Evolutionary conservation across 176 grass and related monocot genomes (phyloP), one percentile per base, ranked within the genome.

Genomic region (Bothriochloa decipiens): DNA sequence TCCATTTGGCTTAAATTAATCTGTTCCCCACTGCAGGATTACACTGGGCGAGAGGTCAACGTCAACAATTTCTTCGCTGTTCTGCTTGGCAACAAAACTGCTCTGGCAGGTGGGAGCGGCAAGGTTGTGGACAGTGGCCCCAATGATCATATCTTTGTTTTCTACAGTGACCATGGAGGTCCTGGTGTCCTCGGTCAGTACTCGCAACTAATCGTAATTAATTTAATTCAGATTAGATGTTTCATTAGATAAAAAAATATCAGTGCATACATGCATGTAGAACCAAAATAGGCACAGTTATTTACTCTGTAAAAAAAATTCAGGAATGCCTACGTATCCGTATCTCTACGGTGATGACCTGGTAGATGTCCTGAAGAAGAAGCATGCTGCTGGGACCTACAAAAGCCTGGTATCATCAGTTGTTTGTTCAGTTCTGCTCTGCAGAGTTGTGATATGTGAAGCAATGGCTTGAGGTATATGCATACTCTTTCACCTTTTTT

Each of bases 271-370:
- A 66, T 86, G 70, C 16, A 72, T 81, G 58, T 70, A 10, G 22
- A 83, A 79, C 26, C 78, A 75, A 82, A 43, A 33, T 74, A 36
- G 7, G 9, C 23, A 43, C 60, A 83, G 15, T 66, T 83, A 32
- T 85, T 72, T 70, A 33, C 26, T 62, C 22, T 84, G 43, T 70
- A 17, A 71, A 84, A 88, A 76, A 37, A 14, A 76, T 45, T 58
- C 88, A 99, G 96, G 96, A 50, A 95, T 99, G 93, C 96, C 96
- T 72, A 99, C 96, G 17, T 94, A 92, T 84, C 96, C 93, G 25
- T 96, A 99, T 80, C 86, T 99, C 50, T 99, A 96, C 12, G 91
- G 86, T 79, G 93, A 99, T 45, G 96, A 99, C 68, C 91, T 99
- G 14, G 82, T 90, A 28, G 66, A 82, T 75, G 88, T 94, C 57